Evolutionary conservation across 1,139 yeast species (phyloP).

Genomic region (Diutina siamensis): DNA sequence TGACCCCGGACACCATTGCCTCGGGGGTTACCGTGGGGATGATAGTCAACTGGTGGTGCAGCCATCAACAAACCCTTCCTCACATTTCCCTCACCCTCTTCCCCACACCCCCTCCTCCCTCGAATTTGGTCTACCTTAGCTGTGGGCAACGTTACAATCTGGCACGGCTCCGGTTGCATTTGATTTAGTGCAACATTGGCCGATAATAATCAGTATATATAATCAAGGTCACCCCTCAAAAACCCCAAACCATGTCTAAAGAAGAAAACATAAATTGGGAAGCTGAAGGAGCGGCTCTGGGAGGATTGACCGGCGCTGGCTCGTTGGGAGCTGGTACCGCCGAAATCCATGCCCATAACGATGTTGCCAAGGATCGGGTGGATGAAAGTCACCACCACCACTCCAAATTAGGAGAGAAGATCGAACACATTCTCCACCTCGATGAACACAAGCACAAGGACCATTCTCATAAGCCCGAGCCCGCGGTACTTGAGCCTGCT

Average conservation of each 20-base stretch:
- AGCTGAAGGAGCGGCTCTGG: background rate
- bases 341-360: background rate
- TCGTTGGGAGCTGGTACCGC: background rate
- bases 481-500: background rate
- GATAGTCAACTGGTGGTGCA: no score
- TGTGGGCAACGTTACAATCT: no score
- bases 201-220: background rate
- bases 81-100: background rate
- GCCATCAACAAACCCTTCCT: no score
- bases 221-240: background rate
- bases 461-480: background rate
- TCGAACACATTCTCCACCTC: background rate
- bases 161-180: background rate
- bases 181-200: background rate
- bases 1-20: no score
- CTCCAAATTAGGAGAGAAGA: slow-evolving; percentile 1
- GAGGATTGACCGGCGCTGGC: background rate
- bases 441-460: background rate
- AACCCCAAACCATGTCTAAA: background rate
- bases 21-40: no score
- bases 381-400: slow-evolving; percentile 4
- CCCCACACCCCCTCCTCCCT: no score
- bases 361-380: background rate
- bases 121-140: no score
- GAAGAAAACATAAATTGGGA: background rate